phyloP scores from a whole-genome alignment of 257 asterid species.

The Striga asiatica region DNA sequence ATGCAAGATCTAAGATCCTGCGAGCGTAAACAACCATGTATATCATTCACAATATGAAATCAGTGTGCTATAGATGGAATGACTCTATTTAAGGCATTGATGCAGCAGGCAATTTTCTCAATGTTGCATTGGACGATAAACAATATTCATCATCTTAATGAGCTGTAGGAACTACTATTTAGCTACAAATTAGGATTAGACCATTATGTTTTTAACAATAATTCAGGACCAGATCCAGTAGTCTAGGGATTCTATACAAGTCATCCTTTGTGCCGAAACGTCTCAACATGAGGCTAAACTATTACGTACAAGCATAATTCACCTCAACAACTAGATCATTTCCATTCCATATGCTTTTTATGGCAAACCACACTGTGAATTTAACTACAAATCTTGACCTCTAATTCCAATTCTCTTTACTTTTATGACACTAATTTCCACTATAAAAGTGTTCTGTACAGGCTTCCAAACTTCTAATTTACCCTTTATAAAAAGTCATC shows the following conservation, averaged over 20 bases:
- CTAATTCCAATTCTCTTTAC: not conserved
- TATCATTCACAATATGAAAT: not conserved
- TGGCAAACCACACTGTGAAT: too few relatives aligned
- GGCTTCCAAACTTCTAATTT: not conserved
- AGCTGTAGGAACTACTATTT: not conserved
- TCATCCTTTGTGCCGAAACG: not conserved
- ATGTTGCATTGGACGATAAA: too few relatives aligned
- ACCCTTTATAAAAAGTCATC: not conserved
- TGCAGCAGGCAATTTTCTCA: not conserved
- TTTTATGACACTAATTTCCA: not conserved
- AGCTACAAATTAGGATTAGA: too few relatives aligned
- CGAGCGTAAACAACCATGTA: constrained; percentile 8
- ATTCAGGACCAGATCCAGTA: not conserved
- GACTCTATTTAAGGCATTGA: not conserved
- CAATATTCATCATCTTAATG: too few relatives aligned
- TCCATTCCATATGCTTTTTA: too few relatives aligned
- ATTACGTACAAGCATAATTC: too few relatives aligned
- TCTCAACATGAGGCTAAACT: not conserved
- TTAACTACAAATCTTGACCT: not conserved
- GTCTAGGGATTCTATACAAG: not conserved
- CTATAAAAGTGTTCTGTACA: not conserved
- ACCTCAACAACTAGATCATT: not conserved
- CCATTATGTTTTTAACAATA: too few relatives aligned
- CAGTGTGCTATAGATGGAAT: not conserved
- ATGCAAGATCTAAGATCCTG: constrained; percentile 64